Base-by-base conservation (phyloP, 139 green algal genomes). In the Picochlorum costavermella region DNA sequence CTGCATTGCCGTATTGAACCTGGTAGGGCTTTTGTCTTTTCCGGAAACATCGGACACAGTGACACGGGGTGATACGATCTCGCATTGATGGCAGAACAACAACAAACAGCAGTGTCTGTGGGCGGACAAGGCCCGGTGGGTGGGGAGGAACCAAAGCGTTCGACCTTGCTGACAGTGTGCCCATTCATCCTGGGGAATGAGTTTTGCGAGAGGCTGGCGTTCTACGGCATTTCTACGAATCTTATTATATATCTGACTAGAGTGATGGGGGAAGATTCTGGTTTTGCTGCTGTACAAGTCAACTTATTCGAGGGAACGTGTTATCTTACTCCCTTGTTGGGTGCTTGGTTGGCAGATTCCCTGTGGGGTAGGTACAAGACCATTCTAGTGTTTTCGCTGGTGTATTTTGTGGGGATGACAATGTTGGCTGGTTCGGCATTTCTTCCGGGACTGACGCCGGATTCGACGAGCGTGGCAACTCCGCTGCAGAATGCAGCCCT, bases 321-420 rank as follows among this genome's bases (percentile, higher is more conserved):
- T 70, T 98, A 98, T 80, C 61, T 94, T 20, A 95, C 91, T 6
- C 92, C 92, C 2, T 65, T 98, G 17, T 69, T 96, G 26, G 92
- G 92, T 12, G 92, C 92, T 4, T 92, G 86, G 73, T 73, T 98
- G 61, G 90, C 88, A 3, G 92, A 98, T 70, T 86, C 77, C 2
- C 33, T 69, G 6, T 91, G 89, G 89, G 92, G 92, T 16, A 78
- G 95, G 23, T 98, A 97, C 78, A 86, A 86, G 36, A 98, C 92
- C 50, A 98, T 98, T 66, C 67, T 96, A 14, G 67, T 94, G 28
- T 96, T 97, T 72, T 95, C 86, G 13, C 55, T 64, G 69, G 87
- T 98, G 50, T 98, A 98, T 76, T 75, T 92, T 8, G 6, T 89
- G 48, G 90, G 87, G 50, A 89, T 95, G 71, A 50, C 89, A 11